Conservation (phyloP, 208 protist genomes). For the Phytomonas francai region DNA sequence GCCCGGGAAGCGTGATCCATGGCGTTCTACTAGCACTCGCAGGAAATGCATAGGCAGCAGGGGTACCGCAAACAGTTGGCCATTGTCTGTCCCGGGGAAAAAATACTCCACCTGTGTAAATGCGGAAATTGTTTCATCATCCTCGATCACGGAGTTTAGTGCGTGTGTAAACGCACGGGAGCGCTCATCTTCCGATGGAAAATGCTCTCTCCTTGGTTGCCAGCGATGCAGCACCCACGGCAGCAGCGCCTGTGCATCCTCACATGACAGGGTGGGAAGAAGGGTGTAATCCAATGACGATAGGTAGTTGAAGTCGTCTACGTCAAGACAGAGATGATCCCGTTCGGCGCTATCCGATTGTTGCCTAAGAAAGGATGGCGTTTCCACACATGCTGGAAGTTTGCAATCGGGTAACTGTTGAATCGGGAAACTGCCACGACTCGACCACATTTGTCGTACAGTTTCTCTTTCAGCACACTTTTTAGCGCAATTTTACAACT, state of each 20-base stretch:
- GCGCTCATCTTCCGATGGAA: not conserved
- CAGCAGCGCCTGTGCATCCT: slow-evolving; percentile 24
- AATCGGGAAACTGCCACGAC: not conserved
- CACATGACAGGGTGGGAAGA: slow-evolving; percentile 19
- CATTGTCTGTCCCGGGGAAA: slow-evolving; percentile 55
- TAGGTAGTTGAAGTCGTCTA: slow-evolving; percentile 40
- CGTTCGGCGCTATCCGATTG: not conserved
- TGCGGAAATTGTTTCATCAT: slow-evolving; percentile 13
- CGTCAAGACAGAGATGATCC: slow-evolving; percentile 12
- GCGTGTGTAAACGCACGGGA: not conserved
- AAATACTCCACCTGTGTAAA: slow-evolving; percentile 80
- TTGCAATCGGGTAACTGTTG: not conserved
- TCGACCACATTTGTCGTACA: not conserved
- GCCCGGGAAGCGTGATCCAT: not conserved
- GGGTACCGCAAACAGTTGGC: slow-evolving; percentile 44
- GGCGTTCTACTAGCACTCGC: slow-evolving; percentile 6
- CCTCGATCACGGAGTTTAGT: not conserved
- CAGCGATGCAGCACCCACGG: slow-evolving; percentile 27
- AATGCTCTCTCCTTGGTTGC: not conserved
- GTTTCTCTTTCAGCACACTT: not conserved
- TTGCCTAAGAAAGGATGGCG: not conserved
- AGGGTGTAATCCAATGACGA: slow-evolving; percentile 47
- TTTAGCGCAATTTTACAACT: not conserved
- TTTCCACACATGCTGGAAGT: not conserved
- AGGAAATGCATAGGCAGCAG: slow-evolving; percentile 50